Percentiles rank a stretch among this genome's conserved stretches.
These are phyloP conservation scores for Plasmodium adleri DNA, from an alignment of 169 alveolate species.

Conservation along the genomic window DNA sequence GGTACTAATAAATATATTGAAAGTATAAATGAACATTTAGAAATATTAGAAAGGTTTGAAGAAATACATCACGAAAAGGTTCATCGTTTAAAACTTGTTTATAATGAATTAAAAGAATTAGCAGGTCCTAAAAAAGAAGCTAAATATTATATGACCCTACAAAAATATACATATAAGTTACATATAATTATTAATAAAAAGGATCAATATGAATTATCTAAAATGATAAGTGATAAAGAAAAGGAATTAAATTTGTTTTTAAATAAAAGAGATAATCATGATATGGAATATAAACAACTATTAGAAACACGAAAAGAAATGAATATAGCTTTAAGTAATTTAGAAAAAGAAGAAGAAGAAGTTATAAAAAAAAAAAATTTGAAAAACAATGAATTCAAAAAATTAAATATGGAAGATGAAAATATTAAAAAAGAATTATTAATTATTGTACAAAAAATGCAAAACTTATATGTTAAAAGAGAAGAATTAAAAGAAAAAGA, in stretches of 20 bases:
- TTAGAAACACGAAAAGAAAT: constrained; percentile 81
- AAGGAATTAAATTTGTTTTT: constrained; percentile 76
- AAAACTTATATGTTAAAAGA: constrained; percentile 77
- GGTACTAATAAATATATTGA: constrained; percentile 92
- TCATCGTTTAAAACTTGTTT: constrained; percentile 86
- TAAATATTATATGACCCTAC: constrained; percentile 81
- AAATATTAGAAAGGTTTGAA: constrained; percentile 83
- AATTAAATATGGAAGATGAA: constrained; percentile 83
- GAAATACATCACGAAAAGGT: constrained; percentile 87
- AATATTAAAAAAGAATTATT: constrained; percentile 84
- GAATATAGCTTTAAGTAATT: constrained; percentile 69
- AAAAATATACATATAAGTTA: constrained; percentile 78
- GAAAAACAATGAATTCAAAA: constrained; percentile 83
- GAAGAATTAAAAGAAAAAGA: constrained; percentile 79
- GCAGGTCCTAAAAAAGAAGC: constrained; percentile 86
- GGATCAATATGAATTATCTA: constrained; percentile 72
- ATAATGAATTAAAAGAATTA: constrained; percentile 89
- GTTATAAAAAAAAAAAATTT: constrained; percentile 77
- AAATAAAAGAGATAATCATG: constrained; percentile 57
- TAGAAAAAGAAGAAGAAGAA: constrained; percentile 83
- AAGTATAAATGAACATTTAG: constrained; percentile 83
- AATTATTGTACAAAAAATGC: constrained; percentile 82
- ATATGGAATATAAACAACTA: constrained; percentile 75
- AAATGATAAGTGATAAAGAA: constrained; percentile 56
- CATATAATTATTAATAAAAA: constrained; percentile 76